phyloP scores from a whole-genome alignment of 257 asterid genomes.

The Mentha longifolia region DNA sequence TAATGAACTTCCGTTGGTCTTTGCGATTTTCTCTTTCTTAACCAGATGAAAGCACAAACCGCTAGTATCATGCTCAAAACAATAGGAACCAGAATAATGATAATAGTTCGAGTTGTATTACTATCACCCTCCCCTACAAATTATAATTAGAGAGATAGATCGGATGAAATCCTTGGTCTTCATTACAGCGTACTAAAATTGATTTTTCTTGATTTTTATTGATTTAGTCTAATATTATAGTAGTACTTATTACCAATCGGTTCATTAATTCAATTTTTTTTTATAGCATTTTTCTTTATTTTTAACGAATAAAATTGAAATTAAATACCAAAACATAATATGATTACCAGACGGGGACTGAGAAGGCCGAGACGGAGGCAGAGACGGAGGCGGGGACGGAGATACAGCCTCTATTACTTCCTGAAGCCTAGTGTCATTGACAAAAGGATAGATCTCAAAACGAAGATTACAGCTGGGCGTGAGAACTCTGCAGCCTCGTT shows the following conservation, averaged over 20 bases:
- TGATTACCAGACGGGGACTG: background rate
- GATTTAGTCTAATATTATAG: too few relatives aligned
- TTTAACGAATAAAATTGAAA: too few relatives aligned
- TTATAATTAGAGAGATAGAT: too few relatives aligned
- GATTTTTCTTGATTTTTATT: too few relatives aligned
- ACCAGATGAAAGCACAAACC: background rate
- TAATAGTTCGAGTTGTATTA: slow-evolving; percentile 12
- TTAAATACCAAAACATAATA: too few relatives aligned
- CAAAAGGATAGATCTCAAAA: slow-evolving; percentile 29
- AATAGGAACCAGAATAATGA: slow-evolving; percentile 26
- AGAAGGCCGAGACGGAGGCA: too few relatives aligned
- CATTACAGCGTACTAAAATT: too few relatives aligned
- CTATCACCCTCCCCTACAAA: slow-evolving; percentile 24
- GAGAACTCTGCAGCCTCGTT: slow-evolving; percentile 33
- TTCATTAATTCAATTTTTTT: too few relatives aligned
- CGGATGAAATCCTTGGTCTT: too few relatives aligned
- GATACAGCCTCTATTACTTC: slow-evolving; percentile 6
- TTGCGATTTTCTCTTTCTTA: slow-evolving; percentile 16
- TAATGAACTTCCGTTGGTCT: background rate
- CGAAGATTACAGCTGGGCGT: slow-evolving; percentile 41
- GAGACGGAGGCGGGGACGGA: too few relatives aligned
- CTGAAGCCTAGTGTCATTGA: slow-evolving; percentile 33
- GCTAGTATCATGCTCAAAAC: slow-evolving; percentile 16
- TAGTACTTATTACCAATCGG: too few relatives aligned
- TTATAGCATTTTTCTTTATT: too few relatives aligned